Conservation (phyloP, 2,329 filamentous ascomycete genomes). For the Colletotrichum echinochloae region DNA sequence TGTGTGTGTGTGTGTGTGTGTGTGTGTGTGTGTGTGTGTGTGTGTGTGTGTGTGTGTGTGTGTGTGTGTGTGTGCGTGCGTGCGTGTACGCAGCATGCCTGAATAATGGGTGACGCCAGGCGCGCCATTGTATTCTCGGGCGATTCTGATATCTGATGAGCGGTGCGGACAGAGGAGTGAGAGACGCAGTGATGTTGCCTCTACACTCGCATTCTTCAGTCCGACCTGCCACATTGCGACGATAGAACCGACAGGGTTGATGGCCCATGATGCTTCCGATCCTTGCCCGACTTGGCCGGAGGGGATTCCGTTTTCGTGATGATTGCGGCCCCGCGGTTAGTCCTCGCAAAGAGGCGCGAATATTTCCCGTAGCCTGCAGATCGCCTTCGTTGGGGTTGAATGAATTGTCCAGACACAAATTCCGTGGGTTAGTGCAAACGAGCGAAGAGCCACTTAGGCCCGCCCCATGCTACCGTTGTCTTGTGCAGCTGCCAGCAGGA, state of each 20-base stretch:
- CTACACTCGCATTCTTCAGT: slow-evolving; percentile 39
- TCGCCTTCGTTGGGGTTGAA: slow-evolving; percentile 31
- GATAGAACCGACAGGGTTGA: slow-evolving; percentile 40
- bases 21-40: too few species aligned
- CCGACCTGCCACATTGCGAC: slow-evolving; percentile 41
- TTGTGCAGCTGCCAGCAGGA: background rate
- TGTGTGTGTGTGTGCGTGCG: slow-evolving; percentile 3
- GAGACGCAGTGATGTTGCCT: slow-evolving; percentile 32
- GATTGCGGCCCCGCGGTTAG: slow-evolving; percentile 37
- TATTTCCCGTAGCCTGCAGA: slow-evolving; percentile 40
- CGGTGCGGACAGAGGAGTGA: slow-evolving; percentile 23
- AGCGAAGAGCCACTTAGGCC: slow-evolving; percentile 32
- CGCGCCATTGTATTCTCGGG: slow-evolving; percentile 13
- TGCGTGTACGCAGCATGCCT: slow-evolving; percentile 12
- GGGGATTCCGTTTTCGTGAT: slow-evolving; percentile 38
- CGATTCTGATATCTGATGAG: slow-evolving; percentile 41
- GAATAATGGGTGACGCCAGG: slow-evolving; percentile 21
- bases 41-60: too few species aligned
- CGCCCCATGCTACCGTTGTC: slow-evolving; percentile 32
- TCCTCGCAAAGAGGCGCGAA: slow-evolving; percentile 34
- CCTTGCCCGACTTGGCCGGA: slow-evolving; percentile 39
- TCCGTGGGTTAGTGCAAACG: too few species aligned
- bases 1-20: slow-evolving; percentile 9
- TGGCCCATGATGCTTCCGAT: slow-evolving; percentile 37
- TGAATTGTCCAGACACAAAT: slow-evolving; percentile 34